These are phyloP conservation scores for Penicillium rolfsii DNA, from an alignment of 2,329 filamentous ascomycete species.

Conservation along the genomic window DNA sequence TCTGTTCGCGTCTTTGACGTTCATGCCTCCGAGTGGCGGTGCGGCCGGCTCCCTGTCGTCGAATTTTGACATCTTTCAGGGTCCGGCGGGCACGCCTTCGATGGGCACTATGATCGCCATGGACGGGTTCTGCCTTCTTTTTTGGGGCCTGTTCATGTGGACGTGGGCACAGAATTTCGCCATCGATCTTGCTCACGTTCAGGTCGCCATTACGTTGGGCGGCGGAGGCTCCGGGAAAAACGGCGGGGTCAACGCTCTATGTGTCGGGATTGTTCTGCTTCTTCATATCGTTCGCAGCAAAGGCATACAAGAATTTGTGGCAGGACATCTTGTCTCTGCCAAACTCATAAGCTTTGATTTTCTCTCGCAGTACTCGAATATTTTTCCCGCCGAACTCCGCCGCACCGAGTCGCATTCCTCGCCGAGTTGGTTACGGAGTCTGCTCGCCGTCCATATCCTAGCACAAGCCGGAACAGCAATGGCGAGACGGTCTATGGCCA, in stretches of 20 bases:
- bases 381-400: constrained; percentile 50
- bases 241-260: constrained; percentile 50
- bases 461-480: constrained; percentile 54
- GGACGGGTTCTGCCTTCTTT: constrained; percentile 77
- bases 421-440: constrained; percentile 51
- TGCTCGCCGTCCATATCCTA: constrained; percentile 54
- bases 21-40: constrained; percentile 80
- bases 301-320: constrained; percentile 55
- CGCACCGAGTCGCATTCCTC: constrained; percentile 47
- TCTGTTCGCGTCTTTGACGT: constrained; percentile 89
- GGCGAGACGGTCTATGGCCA: constrained; percentile 51
- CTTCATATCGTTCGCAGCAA: constrained; percentile 51
- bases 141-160: constrained; percentile 83
- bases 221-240: constrained; percentile 66
- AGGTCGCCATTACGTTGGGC: constrained; percentile 87
- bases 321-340: constrained; percentile 49
- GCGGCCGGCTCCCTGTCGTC: constrained; percentile 75
- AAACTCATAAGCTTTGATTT: constrained; percentile 50
- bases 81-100: constrained; percentile 81
- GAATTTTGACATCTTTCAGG: constrained; percentile 89
- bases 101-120: constrained; percentile 81
- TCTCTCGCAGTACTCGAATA: constrained; percentile 47
- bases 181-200: constrained; percentile 86
- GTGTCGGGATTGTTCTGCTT: constrained; percentile 50
- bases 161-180: constrained; percentile 84